Base-by-base conservation (phyloP, 352 stramenopile species). In the Pythium chondricola region DNA sequence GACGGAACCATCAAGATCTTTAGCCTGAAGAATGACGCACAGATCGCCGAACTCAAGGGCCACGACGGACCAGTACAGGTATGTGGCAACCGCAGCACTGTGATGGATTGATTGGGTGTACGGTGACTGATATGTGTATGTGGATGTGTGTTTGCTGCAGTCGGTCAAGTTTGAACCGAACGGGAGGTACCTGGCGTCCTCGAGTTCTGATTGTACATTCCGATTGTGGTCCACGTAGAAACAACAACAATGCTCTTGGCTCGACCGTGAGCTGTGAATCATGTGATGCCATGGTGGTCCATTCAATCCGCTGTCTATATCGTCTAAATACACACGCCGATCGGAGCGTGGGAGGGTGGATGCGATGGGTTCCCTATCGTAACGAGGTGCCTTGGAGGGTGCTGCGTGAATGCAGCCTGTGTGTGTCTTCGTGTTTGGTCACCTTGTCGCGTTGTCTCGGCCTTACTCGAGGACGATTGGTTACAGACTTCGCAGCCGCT, bases 51-150 rank as follows among this genome's bases (percentile, higher is more conserved):
- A 61, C 66, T 97, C 45, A 86, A 89, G 39, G 86, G 77, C 40
- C 93, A 98, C 69, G 87, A 97, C 17, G 91, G 88, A 43, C 83
- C 88, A 27, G 88, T 98, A n/a, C 93, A 98, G 80, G 84, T 91
- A 61, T 36, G 67, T 52, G 29, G 50, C 2, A 20, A 9, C 13
- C 3, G 13, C 5, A n/a, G 8, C 8, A 25, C 2, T 14, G 1
- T 39, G 32, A 30, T 43, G 40, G 31, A 11, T 31, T 45, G 53
- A 24, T 60, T 31, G 38, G 44, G 58, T 45, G 54, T 20, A 16
- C 36, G 13, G 43, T 48, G 58, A 35, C 52, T 6, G 52, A 9
- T 32, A 20, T 54, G 49, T 50, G 2, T n/a, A n/a, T 36, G 21
- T 52, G 3, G 11, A 43, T 26, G 5, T 51, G 41, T 7, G 18